phyloP scores from a whole-genome alignment of 345 rosid genomes.

The Eucalyptus caleyi region DNA sequence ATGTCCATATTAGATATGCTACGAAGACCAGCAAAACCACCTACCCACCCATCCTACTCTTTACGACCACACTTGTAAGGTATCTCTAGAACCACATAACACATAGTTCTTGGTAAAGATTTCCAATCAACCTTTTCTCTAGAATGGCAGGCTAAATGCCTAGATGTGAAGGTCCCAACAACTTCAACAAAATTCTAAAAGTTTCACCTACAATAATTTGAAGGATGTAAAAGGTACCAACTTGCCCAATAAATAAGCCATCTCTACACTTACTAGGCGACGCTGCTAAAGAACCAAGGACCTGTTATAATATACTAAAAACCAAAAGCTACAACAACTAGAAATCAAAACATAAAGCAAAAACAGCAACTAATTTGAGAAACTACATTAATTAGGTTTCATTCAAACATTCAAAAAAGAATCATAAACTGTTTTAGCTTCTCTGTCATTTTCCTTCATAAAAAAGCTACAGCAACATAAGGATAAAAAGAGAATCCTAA shows the following conservation, averaged over 20 bases:
- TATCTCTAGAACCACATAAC: background rate
- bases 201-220: background rate
- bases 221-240: background rate
- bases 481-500: too few species aligned
- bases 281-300: too few species aligned
- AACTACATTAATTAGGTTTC: too few species aligned
- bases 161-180: background rate
- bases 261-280: background rate
- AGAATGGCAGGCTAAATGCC: background rate
- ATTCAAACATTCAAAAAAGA: too few species aligned
- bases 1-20: background rate
- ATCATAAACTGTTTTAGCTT: too few species aligned
- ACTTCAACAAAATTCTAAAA: background rate
- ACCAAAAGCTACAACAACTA: too few species aligned
- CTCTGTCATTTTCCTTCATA: too few species aligned
- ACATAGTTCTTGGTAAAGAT: background rate
- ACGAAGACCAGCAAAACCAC: background rate
- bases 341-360: too few species aligned
- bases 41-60: background rate
- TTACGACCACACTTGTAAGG: background rate
- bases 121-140: background rate
- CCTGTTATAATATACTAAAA: too few species aligned
- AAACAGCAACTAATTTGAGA: too few species aligned
- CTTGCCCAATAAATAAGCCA: conserved; percentile 97
- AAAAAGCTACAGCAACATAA: too few species aligned